phyloP scores from a whole-genome alignment of 1,139 yeast species.

The Saccharomycopsis hybrid region DNA sequence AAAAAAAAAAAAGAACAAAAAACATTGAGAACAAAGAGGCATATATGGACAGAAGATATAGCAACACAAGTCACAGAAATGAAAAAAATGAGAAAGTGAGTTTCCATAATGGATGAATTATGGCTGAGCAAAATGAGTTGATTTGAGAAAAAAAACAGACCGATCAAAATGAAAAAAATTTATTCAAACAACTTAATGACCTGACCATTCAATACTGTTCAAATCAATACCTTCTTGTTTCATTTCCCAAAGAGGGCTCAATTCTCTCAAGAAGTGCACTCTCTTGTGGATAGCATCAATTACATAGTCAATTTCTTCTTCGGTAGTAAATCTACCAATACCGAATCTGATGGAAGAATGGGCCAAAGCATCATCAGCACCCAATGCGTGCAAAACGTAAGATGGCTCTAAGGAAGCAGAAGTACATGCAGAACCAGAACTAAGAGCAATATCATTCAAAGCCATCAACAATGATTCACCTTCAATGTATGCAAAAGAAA shows the following conservation, averaged over 20 bases:
- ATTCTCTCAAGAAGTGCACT: conserved; percentile 84
- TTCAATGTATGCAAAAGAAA: conserved; percentile 94
- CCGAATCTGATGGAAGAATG: conserved; percentile 97
- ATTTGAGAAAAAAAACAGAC: too few relatives aligned
- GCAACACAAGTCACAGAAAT: neutral
- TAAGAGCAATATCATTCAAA: conserved; percentile 88
- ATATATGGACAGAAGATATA: neutral
- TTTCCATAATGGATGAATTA: too few relatives aligned
- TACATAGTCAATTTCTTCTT: conserved; percentile 91
- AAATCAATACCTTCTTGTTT: conserved; percentile 97
- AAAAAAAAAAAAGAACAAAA: neutral
- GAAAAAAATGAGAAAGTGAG: neutral
- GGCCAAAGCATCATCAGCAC: conserved; percentile 97
- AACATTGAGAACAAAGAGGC: neutral
- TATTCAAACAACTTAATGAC: conserved; percentile 45
- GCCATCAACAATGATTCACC: conserved; percentile 98
- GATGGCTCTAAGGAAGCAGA: conserved; percentile 98
- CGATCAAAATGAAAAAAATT: too few relatives aligned
- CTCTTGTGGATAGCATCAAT: conserved; percentile 80
- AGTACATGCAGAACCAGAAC: conserved; percentile 98
- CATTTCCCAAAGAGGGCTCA: conserved; percentile 98
- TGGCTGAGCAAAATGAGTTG: too few relatives aligned
- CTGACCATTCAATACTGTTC: conserved; percentile 94
- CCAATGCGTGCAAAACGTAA: conserved; percentile 91
- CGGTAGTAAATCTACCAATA: conserved; percentile 95